Percentiles rank a stretch among this genome's conserved stretches.
phyloP scores from a whole-genome alignment of 1,139 yeast species.

The Wickerhamomyces sp. region DNA sequence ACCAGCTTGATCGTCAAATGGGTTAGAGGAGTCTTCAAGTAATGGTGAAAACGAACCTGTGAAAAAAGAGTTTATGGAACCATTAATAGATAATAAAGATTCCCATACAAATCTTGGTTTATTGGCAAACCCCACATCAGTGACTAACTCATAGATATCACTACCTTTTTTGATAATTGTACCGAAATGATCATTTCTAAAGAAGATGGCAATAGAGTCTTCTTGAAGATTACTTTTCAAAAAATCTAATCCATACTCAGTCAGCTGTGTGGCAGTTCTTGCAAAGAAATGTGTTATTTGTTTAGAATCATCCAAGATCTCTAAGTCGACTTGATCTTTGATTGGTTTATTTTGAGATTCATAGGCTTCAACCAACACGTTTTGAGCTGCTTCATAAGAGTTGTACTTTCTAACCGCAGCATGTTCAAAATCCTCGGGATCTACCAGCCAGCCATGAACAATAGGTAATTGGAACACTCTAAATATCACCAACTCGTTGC shows the following conservation, averaged over 20 bases:
- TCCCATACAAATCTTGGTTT: slow-evolving; percentile 68
- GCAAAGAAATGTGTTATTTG: slow-evolving; percentile 30
- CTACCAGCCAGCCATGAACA: slow-evolving; percentile 49
- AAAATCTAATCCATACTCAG: slow-evolving; percentile 52
- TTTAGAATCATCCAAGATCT: slow-evolving; percentile 26
- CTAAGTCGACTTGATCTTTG: slow-evolving; percentile 19
- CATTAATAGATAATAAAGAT: slow-evolving; percentile 59
- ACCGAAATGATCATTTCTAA: slow-evolving; percentile 82
- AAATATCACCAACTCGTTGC: slow-evolving; percentile 40
- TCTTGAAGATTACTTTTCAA: slow-evolving; percentile 38
- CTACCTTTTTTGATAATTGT: slow-evolving; percentile 54
- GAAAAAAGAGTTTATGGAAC: slow-evolving; percentile 62
- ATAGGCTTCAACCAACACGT: slow-evolving; percentile 33
- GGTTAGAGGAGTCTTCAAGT: slow-evolving; percentile 14
- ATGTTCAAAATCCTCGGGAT: slow-evolving; percentile 30
- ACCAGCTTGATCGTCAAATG: slow-evolving; percentile 17
- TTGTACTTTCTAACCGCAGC: slow-evolving; percentile 29
- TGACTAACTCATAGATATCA: slow-evolving; percentile 57
- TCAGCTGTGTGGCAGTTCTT: slow-evolving; percentile 64
- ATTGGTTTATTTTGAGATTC: slow-evolving; percentile 24
- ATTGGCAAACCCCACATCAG: slow-evolving; percentile 62
- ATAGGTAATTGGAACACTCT: slow-evolving; percentile 40
- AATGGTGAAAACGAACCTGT: slow-evolving; percentile 54
- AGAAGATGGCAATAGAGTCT: slow-evolving; percentile 57
- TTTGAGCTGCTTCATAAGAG: slow-evolving; percentile 45